These are phyloP conservation scores for Nakazawaea molendinolei DNA, from an alignment of 805 yeast species.

Conservation along the genomic window DNA sequence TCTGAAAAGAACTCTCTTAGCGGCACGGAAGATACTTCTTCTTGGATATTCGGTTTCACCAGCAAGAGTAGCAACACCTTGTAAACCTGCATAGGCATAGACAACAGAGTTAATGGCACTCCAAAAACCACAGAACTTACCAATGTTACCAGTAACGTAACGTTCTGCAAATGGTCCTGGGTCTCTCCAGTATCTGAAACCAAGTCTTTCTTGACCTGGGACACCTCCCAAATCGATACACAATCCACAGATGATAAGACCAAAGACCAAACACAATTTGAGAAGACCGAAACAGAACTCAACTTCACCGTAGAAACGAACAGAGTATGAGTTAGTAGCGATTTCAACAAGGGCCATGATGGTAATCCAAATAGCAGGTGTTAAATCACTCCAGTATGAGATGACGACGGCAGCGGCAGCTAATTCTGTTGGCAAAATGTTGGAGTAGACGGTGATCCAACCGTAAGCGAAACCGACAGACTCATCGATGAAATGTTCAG, in stretches of 20 bases:
- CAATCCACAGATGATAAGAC: constrained; percentile 68
- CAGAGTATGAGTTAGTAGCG: constrained; percentile 29
- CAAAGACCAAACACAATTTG: constrained; percentile 68
- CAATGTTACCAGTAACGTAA: constrained; percentile 28
- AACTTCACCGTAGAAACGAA: constrained; percentile 63
- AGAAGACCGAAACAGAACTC: constrained; percentile 77
- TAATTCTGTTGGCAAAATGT: constrained; percentile 33
- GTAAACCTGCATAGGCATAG: constrained; percentile 31
- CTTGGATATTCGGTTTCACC: constrained; percentile 31
- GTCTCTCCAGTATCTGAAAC: constrained; percentile 47
- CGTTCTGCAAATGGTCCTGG: constrained; percentile 51
- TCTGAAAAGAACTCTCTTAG: constrained; percentile 25
- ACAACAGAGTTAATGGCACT: constrained; percentile 32
- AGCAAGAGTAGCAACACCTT: constrained; percentile 20
- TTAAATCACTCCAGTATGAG: constrained; percentile 37
- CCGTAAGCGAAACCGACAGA: constrained; percentile 42
- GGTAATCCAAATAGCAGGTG: constrained; percentile 39
- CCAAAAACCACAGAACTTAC: constrained; percentile 37
- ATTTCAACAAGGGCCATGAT: constrained; percentile 31
- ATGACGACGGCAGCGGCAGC: constrained; percentile 41
- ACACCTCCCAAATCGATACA: constrained; percentile 86
- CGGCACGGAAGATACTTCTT: constrained; percentile 24
- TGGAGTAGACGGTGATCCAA: constrained; percentile 32
- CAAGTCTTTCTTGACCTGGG: constrained; percentile 58
- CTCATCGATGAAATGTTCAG: constrained; percentile 34